Evolutionary conservation across 83 land plant species (phyloP).

Genomic region (Isoetes engelmannii): DNA sequence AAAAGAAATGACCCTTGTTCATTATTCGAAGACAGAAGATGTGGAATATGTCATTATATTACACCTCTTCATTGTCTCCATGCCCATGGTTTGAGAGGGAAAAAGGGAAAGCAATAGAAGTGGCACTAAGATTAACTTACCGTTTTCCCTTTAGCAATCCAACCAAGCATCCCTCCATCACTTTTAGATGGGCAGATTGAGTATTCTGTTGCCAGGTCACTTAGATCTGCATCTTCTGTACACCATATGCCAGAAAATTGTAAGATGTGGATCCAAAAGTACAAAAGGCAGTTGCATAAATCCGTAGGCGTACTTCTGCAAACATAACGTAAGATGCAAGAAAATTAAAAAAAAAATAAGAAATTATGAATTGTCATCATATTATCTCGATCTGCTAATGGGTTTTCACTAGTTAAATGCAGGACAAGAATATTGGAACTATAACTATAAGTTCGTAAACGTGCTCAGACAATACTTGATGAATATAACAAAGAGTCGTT

Average conservation of each 20-base stretch:
- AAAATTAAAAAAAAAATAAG: not conserved
- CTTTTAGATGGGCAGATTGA: constrained; percentile 87
- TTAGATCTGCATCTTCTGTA: constrained; percentile 55
- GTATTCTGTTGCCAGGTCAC: constrained; percentile 82
- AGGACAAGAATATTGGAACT: too few relatives aligned
- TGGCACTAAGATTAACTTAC: constrained; percentile 34
- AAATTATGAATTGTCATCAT: not conserved
- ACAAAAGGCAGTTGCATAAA: too few relatives aligned
- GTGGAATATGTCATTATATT: too few relatives aligned
- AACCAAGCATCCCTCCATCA: constrained; percentile 93
- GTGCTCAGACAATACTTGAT: too few relatives aligned
- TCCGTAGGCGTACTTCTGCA: not conserved
- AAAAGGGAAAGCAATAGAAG: too few relatives aligned
- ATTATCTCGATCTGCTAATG: not conserved
- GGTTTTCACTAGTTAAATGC: too few relatives aligned
- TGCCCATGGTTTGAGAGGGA: too few relatives aligned
- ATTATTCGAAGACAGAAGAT: too few relatives aligned
- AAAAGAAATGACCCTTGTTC: too few relatives aligned
- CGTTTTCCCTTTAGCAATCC: constrained; percentile 84
- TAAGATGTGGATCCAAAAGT: not conserved
- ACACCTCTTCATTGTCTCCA: too few relatives aligned
- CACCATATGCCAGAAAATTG: constrained; percentile 1
- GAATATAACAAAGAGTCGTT: too few relatives aligned
- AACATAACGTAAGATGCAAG: not conserved
- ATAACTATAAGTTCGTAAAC: too few relatives aligned